Evolutionary conservation across 2,329 filamentous ascomycete species (phyloP), one percentile per base, ranked within the genome.

Genomic region (Fusarium poae): DNA sequence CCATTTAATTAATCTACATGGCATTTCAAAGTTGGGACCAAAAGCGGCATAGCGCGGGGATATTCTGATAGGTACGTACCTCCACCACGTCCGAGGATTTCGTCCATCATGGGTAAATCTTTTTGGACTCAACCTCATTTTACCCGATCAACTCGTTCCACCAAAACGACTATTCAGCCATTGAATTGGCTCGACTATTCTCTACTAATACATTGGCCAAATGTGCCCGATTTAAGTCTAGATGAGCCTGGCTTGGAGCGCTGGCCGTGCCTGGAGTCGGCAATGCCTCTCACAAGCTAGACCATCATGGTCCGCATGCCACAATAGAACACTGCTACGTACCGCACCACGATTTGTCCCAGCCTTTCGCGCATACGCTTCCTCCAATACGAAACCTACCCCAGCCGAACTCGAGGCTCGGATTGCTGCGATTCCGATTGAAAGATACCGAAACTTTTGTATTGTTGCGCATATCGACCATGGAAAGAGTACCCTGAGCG

Each of bases 381-480:
- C 70, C 20, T 52, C 49, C 27, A 39, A 32, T 11, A 44, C 75
- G 8, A 81, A 80, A 51, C 57, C 76, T 7, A 73, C 76, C 11
- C 73, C 79, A 6, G 63, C 75, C 8, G 73, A 80, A 55, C 75
- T 81, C 35, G 79, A 81, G 39, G 73, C 74, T 15, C 86, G 89
- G 69, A 94, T 95, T 63, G 84, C 89, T 18, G 88, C 87, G 8
- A 94, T 95, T 56, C 92, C 92, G 4, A 91, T 94, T 74, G 88
- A 91, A 59, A 88, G 92, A 21, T 95, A 89, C 72, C 91, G 96
- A 67, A 99, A 99, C 80, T 99, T 99, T 79, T 99, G 96, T 81
- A 98, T 99, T 75, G 95, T 99, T 52, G 96, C 96, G 12, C 96
- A 99, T 79, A 97, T 99, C 77, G 96, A 99, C 79, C 96, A 99